These are phyloP conservation scores for Nicotiana knightiana DNA, from an alignment of 257 asterid species.

Conservation along the genomic window DNA sequence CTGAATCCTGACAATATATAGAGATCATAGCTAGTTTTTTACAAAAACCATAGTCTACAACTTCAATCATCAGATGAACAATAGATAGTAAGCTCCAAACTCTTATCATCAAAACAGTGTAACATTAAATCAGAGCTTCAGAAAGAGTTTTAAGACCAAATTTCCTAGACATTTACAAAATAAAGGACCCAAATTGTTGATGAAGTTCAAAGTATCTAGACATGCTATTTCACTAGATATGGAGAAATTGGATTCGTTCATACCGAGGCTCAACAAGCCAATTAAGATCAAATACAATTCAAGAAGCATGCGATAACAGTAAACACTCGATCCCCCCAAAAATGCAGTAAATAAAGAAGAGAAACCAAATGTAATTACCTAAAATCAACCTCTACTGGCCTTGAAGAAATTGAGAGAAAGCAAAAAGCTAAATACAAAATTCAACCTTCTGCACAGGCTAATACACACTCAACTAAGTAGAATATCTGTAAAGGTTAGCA, in stretches of 20 bases:
- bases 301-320: not conserved
- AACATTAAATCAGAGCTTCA: not conserved
- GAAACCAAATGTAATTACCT: not conserved
- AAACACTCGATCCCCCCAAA: not conserved
- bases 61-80: not conserved
- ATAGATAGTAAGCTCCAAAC: not conserved
- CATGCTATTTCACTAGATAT: not conserved
- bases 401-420: not conserved
- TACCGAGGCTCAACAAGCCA: not conserved
- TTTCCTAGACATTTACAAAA: not conserved
- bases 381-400: not conserved
- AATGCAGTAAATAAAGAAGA: not conserved
- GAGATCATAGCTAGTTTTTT: no score
- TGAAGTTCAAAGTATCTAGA: not conserved
- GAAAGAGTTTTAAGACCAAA: not conserved
- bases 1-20: not conserved
- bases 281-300: not conserved
- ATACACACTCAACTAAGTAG: not conserved
- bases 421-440: not conserved
- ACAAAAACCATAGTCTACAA: no score
- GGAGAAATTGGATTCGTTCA: not conserved
- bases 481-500: not conserved
- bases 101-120: not conserved
- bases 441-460: not conserved
- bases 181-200: not conserved